These are phyloP conservation scores for Quercus tomentella DNA, from an alignment of 331 rosid species.

Conservation along the genomic window DNA sequence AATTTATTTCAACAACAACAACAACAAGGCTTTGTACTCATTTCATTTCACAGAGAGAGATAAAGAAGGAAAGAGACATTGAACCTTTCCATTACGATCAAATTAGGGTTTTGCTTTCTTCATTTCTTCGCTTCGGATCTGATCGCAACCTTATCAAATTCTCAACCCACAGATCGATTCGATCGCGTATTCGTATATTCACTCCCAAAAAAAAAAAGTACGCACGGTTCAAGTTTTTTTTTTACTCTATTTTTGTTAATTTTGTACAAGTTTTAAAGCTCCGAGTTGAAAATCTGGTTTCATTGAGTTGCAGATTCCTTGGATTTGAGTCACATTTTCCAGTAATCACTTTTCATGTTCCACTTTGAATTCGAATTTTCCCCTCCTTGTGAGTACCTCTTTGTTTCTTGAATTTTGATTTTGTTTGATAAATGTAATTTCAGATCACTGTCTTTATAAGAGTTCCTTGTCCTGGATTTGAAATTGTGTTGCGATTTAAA, in stretches of 20 bases:
- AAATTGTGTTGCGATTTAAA: not conserved
- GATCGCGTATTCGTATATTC: not conserved
- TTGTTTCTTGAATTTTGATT: not conserved
- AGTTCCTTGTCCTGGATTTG: not conserved
- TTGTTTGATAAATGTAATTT: not conserved
- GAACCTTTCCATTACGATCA: slow-evolving; percentile 13
- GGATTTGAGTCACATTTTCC: slow-evolving; percentile 33
- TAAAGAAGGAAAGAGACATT: not conserved
- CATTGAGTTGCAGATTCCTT: slow-evolving; percentile 26
- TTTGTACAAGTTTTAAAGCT: not conserved
- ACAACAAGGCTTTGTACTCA: not conserved
- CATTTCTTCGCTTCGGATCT: slow-evolving; percentile 51
- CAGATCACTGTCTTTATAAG: too few relatives aligned
- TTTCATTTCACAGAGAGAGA: slow-evolving; percentile 4
- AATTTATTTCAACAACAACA: slow-evolving; percentile 1
- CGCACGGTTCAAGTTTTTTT: not conserved
- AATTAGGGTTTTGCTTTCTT: slow-evolving; percentile 37
- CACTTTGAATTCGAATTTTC: slow-evolving; percentile 50
- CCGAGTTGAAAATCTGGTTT: slow-evolving; percentile 13
- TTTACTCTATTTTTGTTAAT: not conserved
- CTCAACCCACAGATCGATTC: slow-evolving; percentile 31
- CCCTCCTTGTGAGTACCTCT: slow-evolving; percentile 54
- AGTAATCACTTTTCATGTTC: slow-evolving; percentile 57
- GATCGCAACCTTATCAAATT: slow-evolving; percentile 22
- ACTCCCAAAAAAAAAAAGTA: not conserved